Conservation (phyloP, 2,329 filamentous ascomycete species). For the Pestalotiopsis sp. region DNA sequence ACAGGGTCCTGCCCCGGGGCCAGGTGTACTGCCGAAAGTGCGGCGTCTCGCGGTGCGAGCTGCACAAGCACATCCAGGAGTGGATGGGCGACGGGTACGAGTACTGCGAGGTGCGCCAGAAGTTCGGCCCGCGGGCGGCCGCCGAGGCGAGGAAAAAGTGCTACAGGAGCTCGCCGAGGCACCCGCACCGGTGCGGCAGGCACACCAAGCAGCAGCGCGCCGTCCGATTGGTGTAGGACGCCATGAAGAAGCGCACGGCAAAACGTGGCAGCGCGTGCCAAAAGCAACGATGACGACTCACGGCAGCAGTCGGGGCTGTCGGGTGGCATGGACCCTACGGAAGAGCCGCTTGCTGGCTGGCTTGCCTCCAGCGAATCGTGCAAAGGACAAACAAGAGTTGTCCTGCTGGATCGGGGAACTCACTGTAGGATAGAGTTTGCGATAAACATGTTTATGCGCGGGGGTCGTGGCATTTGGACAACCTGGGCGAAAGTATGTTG, state of each 20-base stretch:
- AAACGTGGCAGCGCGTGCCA: background rate
- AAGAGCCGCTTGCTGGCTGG: background rate
- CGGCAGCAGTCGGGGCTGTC: background rate
- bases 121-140: constrained; percentile 53
- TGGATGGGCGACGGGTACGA: constrained; percentile 61
- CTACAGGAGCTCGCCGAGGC: constrained; percentile 62
- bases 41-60: constrained; percentile 61
- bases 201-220: constrained; percentile 42
- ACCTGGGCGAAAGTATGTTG: background rate
- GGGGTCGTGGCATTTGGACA: background rate
- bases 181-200: constrained; percentile 60
- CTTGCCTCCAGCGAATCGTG: background rate
- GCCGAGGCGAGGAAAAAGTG: constrained; percentile 53
- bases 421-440: background rate
- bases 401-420: background rate
- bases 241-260: background rate
- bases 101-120: constrained; percentile 63
- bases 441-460: background rate
- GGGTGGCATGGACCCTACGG: background rate
- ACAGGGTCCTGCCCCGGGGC: constrained; percentile 54
- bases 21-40: constrained; percentile 67
- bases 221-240: constrained; percentile 28
- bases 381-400: background rate
- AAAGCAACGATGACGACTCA: background rate
- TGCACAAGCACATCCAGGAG: constrained; percentile 62